Evolutionary conservation across 2,329 filamentous ascomycete species (phyloP), one percentile per base, ranked within the genome.

Genomic region (Colletotrichum cordylinicola): DNA sequence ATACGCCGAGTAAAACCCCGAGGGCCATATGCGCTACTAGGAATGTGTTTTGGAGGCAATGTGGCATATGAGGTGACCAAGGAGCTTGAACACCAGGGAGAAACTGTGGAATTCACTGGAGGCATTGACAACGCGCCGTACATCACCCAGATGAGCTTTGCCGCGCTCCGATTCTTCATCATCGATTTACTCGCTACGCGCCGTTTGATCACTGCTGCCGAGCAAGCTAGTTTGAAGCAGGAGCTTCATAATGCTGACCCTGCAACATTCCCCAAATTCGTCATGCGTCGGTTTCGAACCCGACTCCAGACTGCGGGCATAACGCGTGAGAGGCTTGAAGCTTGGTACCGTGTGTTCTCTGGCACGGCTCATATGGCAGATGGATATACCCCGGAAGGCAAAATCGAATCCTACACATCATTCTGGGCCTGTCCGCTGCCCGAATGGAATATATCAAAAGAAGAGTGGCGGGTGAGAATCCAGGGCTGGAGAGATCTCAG

Each of bases 41-140:
- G 67, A n/a, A 69, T 69, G 67, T 69, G 67, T 21, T 69, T 69
- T 16, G 67, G 67, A 16, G 67, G 67, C 10, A 69, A 61, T 35
- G 29, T 69, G 33, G 67, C 55, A 12, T 69, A 39, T 8, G 67
- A 69, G 29, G 55, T 69, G 15, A 55, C 52, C 33, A 69, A 69
- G 52, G 67, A 55, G 15, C 13, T 69, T 9, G 68, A 70, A 10
- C 29, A 29, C 12, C 39, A 16, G 16, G 68, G 68, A 37, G 68
- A 70, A 21, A 21, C 55, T 21, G 68, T 70, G 10, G 39, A 39
- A 10, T 70, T 70, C 27, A 43, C 21, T n/a, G 68, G 68, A 7
- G 68, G 68, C n/a, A 64, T 70, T 12, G 56, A 70, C 56, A 70
- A 70, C 29, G 68, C 68, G 27, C 68, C 68, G 58, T 21, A 70